Base-by-base conservation (phyloP, 371 early-diverging fungal species). In the Coemansia sp. region DNA sequence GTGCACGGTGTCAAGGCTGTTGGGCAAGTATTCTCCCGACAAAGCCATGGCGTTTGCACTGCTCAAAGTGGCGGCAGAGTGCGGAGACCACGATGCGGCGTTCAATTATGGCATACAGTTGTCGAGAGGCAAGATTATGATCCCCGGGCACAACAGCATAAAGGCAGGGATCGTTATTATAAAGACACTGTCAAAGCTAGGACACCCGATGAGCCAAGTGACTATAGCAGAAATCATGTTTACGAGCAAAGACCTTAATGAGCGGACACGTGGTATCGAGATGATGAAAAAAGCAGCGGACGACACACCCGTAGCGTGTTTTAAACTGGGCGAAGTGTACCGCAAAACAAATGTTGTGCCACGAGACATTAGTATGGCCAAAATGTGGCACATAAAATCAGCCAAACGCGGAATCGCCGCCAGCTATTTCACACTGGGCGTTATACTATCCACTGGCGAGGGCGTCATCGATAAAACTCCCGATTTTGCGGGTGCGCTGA, bases 51-150 rank as follows among this genome's bases (percentile, higher is more conserved):
- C 70, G 5, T 53, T 54, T 17, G 80, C 72, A 2, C 32, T 79
- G 44, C 59, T 52, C 63, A 71, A 71, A 48, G 77, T 72, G n/a
- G 80, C 79, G 11, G 73, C 67, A 11, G 73, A 79, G 48, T 62
- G 72, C 12, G 80, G 80, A 0, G 41, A 73, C 41, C 54, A 6
- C 29, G 61, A 79, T 26, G 79, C 79, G 1, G 73, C 70, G 24
- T 66, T 62, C 29, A 56, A 65, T 11, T 72, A 68, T 11, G 73
- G 68, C 23, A 32, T 65, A 15, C 23, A 69, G 11, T 17, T 78
- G 21, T 60, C 56, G 13, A 41, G 51, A 1, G 44, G 56, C 11
- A 17, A 57, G n/a, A 13, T 69, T 11, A 29, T 36, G 4, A 19
- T 61, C 15, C 56, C n/a, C 51, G 32, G 32, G 32, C 32, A 32